Evolutionary conservation across 2,329 filamentous ascomycete species (phyloP).

Genomic region (Colletotrichum endophyticum): DNA sequence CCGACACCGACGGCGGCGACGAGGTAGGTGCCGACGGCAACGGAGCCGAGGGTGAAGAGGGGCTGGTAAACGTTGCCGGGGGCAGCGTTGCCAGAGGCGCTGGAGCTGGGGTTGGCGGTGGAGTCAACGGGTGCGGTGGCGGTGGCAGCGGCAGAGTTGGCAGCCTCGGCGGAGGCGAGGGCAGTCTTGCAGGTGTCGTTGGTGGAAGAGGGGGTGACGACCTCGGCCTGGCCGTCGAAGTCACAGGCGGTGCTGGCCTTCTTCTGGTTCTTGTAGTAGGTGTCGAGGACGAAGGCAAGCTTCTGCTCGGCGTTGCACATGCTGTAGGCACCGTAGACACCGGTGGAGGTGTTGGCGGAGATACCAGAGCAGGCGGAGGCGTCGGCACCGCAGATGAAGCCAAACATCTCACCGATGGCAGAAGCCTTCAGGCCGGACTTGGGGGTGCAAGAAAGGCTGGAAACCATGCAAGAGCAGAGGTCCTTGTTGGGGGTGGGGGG

Average conservation of each 20-base stretch:
- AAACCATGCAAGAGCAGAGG: slow-evolving; percentile 87
- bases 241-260: slow-evolving; percentile 66
- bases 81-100: slow-evolving; percentile 15
- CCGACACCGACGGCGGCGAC: slow-evolving; percentile 57
- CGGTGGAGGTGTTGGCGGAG: slow-evolving; percentile 67
- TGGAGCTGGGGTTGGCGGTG: slow-evolving; percentile 27
- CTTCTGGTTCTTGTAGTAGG: slow-evolving; percentile 69
- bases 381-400: slow-evolving; percentile 69
- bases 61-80: slow-evolving; percentile 40
- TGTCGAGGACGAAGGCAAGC: slow-evolving; percentile 75
- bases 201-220: slow-evolving; percentile 51
- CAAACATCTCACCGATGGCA: slow-evolving; percentile 73
- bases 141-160: slow-evolving; percentile 51
- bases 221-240: slow-evolving; percentile 71
- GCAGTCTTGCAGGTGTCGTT: slow-evolving; percentile 61
- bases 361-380: slow-evolving; percentile 70
- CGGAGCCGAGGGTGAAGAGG: slow-evolving; percentile 49
- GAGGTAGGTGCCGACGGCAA: slow-evolving; percentile 56
- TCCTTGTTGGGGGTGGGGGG: slow-evolving; percentile 81
- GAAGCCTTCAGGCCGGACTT: slow-evolving; percentile 59
- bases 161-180: slow-evolving; percentile 67
- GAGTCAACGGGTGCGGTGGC: slow-evolving; percentile 44
- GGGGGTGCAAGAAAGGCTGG: slow-evolving; percentile 74
- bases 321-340: slow-evolving; percentile 77
- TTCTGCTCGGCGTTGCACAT: slow-evolving; percentile 76